phyloP scores from a whole-genome alignment of 257 asterid genomes.

The Avicennia marina region DNA sequence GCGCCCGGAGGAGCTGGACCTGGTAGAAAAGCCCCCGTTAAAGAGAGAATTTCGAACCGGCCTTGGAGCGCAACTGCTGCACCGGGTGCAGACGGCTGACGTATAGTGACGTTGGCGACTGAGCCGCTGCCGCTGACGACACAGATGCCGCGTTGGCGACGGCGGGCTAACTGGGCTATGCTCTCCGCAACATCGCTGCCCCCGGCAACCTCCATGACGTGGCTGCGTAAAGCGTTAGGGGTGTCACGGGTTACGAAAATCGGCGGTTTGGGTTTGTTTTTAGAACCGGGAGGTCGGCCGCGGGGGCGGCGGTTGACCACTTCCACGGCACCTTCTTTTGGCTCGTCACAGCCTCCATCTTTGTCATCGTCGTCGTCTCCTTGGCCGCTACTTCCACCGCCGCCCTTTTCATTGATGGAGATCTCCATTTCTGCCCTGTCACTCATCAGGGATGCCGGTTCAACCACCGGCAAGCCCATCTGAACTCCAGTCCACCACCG shows the following conservation, averaged over 20 bases:
- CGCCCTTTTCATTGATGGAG: slow-evolving; percentile 28
- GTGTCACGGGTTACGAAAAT: slow-evolving; percentile 59
- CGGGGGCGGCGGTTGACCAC: slow-evolving; percentile 52
- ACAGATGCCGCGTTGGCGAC: slow-evolving; percentile 63
- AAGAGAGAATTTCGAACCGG: slow-evolving; percentile 54
- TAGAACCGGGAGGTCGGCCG: slow-evolving; percentile 68
- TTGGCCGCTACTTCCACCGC: slow-evolving; percentile 29
- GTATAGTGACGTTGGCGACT: slow-evolving; percentile 54
- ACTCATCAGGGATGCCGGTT: slow-evolving; percentile 29
- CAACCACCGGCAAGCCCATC: slow-evolving; percentile 40
- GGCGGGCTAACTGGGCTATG: slow-evolving; percentile 59
- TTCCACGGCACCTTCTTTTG: slow-evolving; percentile 61
- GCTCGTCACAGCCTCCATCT: slow-evolving; percentile 32
- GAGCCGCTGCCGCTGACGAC: slow-evolving; percentile 59
- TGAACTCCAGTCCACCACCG: slow-evolving; percentile 61
- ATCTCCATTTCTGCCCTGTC: slow-evolving; percentile 27
- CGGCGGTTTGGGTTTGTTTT: slow-evolving; percentile 66
- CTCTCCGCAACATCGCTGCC: slow-evolving; percentile 59
- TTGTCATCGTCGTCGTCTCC: slow-evolving; percentile 40
- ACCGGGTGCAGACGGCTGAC: slow-evolving; percentile 46
- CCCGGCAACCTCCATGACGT: slow-evolving; percentile 54
- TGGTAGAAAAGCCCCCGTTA: slow-evolving; percentile 56
- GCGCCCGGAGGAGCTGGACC: slow-evolving; percentile 54
- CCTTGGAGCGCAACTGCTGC: slow-evolving; percentile 51
- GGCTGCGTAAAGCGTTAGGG: slow-evolving; percentile 65